Conservation (phyloP, 331 rosid species). For the Saraca asoca region DNA sequence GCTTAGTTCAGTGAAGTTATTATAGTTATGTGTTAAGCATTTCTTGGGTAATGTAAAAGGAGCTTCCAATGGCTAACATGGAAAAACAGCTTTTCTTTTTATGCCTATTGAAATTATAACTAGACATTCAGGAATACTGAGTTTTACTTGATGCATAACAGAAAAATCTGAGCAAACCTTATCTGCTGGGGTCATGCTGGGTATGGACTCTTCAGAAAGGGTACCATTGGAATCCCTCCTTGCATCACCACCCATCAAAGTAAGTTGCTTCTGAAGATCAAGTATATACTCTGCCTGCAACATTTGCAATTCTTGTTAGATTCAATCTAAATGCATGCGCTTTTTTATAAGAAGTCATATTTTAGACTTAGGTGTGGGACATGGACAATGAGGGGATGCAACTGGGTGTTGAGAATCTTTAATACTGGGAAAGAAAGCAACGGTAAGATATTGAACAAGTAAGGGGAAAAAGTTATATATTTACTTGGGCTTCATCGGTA, state of each 20-base stretch:
- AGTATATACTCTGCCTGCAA: slow-evolving; percentile 86
- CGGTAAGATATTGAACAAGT: slow-evolving; percentile 4
- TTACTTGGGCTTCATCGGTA: slow-evolving; percentile 73
- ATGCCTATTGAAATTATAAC: slow-evolving; percentile 6
- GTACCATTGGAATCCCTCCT: slow-evolving; percentile 77
- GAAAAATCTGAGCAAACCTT: slow-evolving; percentile 63
- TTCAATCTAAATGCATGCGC: slow-evolving; percentile 16
- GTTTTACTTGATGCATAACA: slow-evolving; percentile 35
- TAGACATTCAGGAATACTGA: background rate
- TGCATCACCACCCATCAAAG: slow-evolving; percentile 76
- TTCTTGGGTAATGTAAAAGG: slow-evolving; percentile 5
- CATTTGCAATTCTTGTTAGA: slow-evolving; percentile 21
- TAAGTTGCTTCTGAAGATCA: slow-evolving; percentile 91
- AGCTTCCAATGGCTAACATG: background rate
- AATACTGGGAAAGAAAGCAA: slow-evolving; percentile 8
- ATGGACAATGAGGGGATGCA: slow-evolving; percentile 1
- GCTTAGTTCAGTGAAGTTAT: slow-evolving; percentile 11
- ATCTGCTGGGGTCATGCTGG: slow-evolving; percentile 69
- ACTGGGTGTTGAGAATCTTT: slow-evolving; percentile 9
- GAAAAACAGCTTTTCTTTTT: slow-evolving; percentile 6
- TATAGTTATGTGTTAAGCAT: slow-evolving; percentile 4
- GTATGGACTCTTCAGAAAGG: slow-evolving; percentile 72
- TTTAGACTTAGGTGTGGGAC: background rate
- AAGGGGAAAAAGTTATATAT: slow-evolving; percentile 25
- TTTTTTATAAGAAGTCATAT: background rate